Evolutionary conservation across 2,329 filamentous ascomycete species (phyloP), one percentile per base, ranked within the genome.

Genomic region (Fusarium nanum): DNA sequence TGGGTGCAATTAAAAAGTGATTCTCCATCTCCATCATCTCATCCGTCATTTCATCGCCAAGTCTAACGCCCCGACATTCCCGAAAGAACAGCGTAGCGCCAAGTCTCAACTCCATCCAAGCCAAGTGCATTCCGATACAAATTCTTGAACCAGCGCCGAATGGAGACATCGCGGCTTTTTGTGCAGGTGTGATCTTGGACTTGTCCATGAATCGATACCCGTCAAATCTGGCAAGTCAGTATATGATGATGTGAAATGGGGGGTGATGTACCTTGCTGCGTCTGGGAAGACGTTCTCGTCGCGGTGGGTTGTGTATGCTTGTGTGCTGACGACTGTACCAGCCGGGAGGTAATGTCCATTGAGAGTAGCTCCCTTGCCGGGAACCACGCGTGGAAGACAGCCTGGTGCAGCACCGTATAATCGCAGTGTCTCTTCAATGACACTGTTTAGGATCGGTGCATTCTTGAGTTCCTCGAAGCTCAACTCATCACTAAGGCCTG

Each of bases 381-480:
- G 69, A 1, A 68, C 69, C 1, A 46, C 28, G 0, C 70, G 52
- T 0, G 69, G 69, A 5, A 68, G 23, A 4, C 48, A 50, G 13
- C 66, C 69, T 7, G 66, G 66, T 1, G 69, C 70, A 2, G 70
- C 69, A 0, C 69, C 69, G 11, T 72, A 72, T 0, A 72, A 23
- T 3, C 70, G 25, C 2, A 72, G 27, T 0, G 67, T 64, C 9
- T 72, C 69, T 12, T 67, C 58, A 3, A 72, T 60, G 0, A 72
- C 48, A 14, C 62, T 70, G 2, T 68, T 70, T 0, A 72, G 32
- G 0, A 72, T 52, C 0, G 56, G 63, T 0, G 61, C 44, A 10
- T 9, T 54, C 28, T 68, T 60, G 0, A 70, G 37, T 3, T 70
- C 60, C 1, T 64, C 52, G 7, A 53, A 40, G 0, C 10, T 41